phyloP scores from a whole-genome alignment of 768 basidiomycete species.

The Collybia sordida region DNA sequence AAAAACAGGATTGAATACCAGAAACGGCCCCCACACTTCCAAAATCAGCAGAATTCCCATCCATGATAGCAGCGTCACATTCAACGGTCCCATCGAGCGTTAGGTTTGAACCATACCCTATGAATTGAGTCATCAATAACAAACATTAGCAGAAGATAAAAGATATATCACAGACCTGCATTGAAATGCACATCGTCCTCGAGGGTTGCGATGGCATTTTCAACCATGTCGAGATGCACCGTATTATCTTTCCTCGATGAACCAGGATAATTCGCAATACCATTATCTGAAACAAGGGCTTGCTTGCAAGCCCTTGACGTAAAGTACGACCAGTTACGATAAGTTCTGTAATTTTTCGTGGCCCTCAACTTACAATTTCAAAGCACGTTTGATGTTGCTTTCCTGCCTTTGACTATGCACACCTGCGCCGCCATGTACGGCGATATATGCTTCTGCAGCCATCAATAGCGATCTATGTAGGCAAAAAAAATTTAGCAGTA shows the following conservation, averaged over 20 bases:
- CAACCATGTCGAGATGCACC: conserved; percentile 45
- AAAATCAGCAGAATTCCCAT: conserved; percentile 40
- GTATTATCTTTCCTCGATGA: not conserved
- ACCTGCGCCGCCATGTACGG: conserved; percentile 81
- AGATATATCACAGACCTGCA: conserved; percentile 48
- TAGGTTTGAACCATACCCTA: conserved; percentile 78
- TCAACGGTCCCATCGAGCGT: conserved; percentile 75
- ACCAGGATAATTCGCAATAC: not conserved
- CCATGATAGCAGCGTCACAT: conserved; percentile 81
- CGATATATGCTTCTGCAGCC: conserved; percentile 37
- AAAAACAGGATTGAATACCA: conserved; percentile 36
- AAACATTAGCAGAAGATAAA: not conserved
- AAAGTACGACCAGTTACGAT: no score
- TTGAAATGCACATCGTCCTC: conserved; percentile 72
- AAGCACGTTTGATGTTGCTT: conserved; percentile 49
- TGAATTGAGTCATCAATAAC: not conserved
- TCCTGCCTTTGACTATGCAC: conserved; percentile 51
- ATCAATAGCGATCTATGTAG: no score
- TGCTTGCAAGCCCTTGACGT: no score
- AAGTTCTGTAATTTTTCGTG: no score
- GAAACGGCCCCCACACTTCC: conserved; percentile 75
- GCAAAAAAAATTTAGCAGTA: no score
- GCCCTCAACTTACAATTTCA: conserved; percentile 47
- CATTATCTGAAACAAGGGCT: no score
- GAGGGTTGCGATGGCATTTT: conserved; percentile 52